These are phyloP conservation scores for Leishmania martiniquensis DNA, from an alignment of 208 protist species.

Conservation along the genomic window DNA sequence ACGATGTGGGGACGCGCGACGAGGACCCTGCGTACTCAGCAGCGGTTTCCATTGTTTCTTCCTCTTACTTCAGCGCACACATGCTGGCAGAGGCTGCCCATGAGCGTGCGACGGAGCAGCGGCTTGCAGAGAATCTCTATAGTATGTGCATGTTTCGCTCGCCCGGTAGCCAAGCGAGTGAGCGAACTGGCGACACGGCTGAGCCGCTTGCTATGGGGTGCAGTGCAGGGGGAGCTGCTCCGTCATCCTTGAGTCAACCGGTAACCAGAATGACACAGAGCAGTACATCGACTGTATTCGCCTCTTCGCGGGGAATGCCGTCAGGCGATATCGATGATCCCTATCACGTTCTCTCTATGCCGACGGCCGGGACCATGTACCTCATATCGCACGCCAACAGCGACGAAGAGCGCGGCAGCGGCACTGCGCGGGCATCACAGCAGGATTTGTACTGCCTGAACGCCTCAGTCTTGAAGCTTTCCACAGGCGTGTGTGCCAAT, in stretches of 20 bases:
- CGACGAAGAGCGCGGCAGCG: background rate
- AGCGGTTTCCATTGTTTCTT: background rate
- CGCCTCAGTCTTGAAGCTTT: background rate
- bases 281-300: background rate
- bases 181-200: background rate
- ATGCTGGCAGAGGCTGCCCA: background rate
- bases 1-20: background rate
- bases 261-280: background rate
- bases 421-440: background rate
- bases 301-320: background rate
- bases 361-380: background rate
- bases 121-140: background rate
- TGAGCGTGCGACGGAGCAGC: background rate
- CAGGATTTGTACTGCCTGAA: background rate
- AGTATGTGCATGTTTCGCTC: background rate
- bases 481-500: background rate
- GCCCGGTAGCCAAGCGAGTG: background rate
- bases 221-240: background rate
- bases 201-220: background rate
- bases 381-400: background rate
- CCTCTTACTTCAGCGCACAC: background rate
- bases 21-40: background rate
- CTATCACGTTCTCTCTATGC: background rate
- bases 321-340: background rate
- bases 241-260: background rate